phyloP scores from a whole-genome alignment of 805 yeast genomes.

The Zygosaccharomyces rouxii region DNA sequence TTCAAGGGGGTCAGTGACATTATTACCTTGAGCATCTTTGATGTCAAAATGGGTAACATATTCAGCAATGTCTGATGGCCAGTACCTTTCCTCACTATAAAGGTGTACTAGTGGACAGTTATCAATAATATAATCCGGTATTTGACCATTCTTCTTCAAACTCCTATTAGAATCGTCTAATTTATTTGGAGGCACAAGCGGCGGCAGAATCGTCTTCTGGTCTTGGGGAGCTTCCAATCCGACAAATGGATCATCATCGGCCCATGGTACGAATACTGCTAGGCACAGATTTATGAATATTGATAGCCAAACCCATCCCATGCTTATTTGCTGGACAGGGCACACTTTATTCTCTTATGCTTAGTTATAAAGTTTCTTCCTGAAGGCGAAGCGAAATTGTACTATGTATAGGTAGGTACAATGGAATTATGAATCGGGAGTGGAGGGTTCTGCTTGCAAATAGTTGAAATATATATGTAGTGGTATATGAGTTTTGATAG shows the following conservation, averaged over 20 bases:
- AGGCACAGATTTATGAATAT: not conserved
- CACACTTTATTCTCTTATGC: not conserved
- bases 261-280: conserved; percentile 17
- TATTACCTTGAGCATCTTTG: conserved; percentile 47
- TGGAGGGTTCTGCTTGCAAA: no score
- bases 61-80: conserved; percentile 75
- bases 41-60: conserved; percentile 65
- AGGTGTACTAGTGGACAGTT: conserved; percentile 76
- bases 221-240: conserved; percentile 5
- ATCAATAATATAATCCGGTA: conserved; percentile 61
- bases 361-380: not conserved
- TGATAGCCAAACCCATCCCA: not conserved
- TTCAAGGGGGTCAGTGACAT: conserved; percentile 24
- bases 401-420: not conserved
- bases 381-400: not conserved
- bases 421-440: no score
- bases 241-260: conserved; percentile 20
- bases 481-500: no score
- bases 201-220: conserved; percentile 16
- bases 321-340: not conserved
- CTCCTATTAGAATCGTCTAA: conserved; percentile 28
- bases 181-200: conserved; percentile 27
- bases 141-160: conserved; percentile 33
- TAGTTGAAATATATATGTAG: no score
- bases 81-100: conserved; percentile 81